Base-by-base conservation (phyloP, 1,284 basidiomycete genomes). In the Sporisorium graminicola region DNA sequence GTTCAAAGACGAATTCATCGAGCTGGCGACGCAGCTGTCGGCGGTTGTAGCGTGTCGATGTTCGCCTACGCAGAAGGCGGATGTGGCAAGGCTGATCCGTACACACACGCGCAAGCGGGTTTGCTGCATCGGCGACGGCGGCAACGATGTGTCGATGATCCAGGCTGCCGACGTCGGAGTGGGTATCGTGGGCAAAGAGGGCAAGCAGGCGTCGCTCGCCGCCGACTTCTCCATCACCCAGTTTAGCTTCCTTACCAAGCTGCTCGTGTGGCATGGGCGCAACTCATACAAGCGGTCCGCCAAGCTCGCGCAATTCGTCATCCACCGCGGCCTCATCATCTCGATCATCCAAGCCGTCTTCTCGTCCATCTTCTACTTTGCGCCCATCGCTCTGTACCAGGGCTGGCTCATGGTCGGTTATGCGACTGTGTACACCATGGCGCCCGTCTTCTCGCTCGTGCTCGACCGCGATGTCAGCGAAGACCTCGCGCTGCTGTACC, bases 341-440 rank as follows among this genome's bases (percentile, higher is more conserved):
- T 95, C 94, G 3, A 91, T 98, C 83, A 98, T 99, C 89, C 86
- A 88, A 71, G 87, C 87, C 47, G 96, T 99, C 2, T 98, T 98
- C 85, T 95, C 93, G 7, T 91, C 94, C 3, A 98, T 99, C 63
- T 98, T 99, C 87, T 99, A 97, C 87, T 99, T 98, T 87, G 95
- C 96, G 0, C 97, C 97, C 0, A 98, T 99, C 78, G 96, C 96
- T 0, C 87, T 99, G 57, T 99, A 98, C 86, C 97, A 99, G 80
- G 96, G 96, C 0, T 99, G 95, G 95, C 88, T 99, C 44, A 93
- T 98, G 91, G 94, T 93, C 16, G 97, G 97, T 10, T 99, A 99
- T 86, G 95, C 97, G 10, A 99, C 97, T 0, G 88, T 95, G 13
- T 99, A 98, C 85, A 98, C 97, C 1, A 98, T 98, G 95, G 94